phyloP scores from a whole-genome alignment of 148 eudicot species.

The Fagopyrum tataricum region DNA sequence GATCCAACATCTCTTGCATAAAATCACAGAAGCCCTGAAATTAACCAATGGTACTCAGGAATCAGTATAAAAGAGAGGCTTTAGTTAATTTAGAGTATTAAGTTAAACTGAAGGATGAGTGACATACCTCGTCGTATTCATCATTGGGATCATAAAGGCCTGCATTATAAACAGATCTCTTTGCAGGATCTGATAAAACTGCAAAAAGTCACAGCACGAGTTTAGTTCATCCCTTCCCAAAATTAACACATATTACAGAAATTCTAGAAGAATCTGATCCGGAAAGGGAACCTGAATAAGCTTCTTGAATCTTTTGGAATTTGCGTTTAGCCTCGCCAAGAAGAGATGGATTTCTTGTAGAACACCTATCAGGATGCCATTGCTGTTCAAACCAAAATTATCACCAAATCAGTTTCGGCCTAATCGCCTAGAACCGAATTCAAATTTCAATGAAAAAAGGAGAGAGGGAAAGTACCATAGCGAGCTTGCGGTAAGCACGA shows the following conservation, averaged over 20 bases:
- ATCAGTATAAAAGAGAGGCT: neutral
- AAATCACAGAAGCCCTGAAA: constrained; percentile 75
- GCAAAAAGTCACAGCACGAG: constrained; percentile 11
- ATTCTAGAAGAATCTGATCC: neutral
- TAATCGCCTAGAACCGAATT: neutral
- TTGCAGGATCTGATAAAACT: constrained; percentile 64
- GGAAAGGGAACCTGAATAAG: constrained; percentile 59
- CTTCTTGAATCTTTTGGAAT: constrained; percentile 87
- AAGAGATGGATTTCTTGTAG: constrained; percentile 30
- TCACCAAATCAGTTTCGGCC: neutral
- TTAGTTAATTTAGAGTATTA: neutral
- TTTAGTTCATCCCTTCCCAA: too few relatives aligned
- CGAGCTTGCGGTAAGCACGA: constrained; percentile 73
- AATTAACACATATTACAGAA: neutral
- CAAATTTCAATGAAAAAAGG: too few relatives aligned
- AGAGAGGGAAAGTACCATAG: constrained; percentile 45
- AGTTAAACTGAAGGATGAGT: neutral
- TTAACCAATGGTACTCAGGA: neutral
- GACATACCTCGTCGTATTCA: constrained; percentile 56
- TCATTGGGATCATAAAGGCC: constrained; percentile 60
- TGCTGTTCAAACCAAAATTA: constrained; percentile 32
- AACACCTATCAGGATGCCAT: constrained; percentile 96
- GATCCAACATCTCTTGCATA: constrained; percentile 61
- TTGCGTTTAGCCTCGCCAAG: constrained; percentile 62
- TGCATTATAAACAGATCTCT: constrained; percentile 63